phyloP scores from a whole-genome alignment of 148 eudicot species.

The Amaranthus palmeri region DNA sequence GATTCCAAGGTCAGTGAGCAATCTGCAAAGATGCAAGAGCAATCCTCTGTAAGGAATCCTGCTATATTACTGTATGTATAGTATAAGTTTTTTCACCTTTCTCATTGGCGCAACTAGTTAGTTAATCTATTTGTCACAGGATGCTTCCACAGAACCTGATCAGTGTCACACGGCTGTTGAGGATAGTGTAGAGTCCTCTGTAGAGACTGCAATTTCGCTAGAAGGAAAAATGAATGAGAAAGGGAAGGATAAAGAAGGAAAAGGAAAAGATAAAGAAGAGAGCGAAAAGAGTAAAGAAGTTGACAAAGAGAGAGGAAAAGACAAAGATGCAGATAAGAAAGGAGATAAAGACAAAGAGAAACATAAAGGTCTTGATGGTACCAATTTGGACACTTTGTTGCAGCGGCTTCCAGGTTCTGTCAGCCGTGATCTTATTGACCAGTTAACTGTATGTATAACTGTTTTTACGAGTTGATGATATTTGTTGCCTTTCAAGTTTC shows the following conservation, averaged over 20 bases:
- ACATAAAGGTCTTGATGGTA: conserved; percentile 74
- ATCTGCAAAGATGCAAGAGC: conserved; percentile 66
- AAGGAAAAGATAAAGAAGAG: conserved; percentile 74
- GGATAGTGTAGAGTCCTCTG: conserved; percentile 47
- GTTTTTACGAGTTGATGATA: neutral
- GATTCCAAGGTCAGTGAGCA: conserved; percentile 75
- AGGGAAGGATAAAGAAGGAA: conserved; percentile 50
- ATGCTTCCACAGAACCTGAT: conserved; percentile 55
- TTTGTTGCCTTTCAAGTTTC: neutral
- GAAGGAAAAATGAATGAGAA: conserved; percentile 50
- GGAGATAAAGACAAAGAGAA: conserved; percentile 82
- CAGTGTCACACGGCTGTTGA: conserved; percentile 47
- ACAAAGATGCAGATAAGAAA: conserved; percentile 62
- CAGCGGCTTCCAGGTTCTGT: conserved; percentile 96
- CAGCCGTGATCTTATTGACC: conserved; percentile 97
- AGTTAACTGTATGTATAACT: conserved; percentile 56
- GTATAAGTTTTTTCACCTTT: neutral
- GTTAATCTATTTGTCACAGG: conserved; percentile 38
- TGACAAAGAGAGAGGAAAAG: conserved; percentile 83
- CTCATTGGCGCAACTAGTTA: neutral
- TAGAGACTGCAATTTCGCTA: conserved; percentile 46
- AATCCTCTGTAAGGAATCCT: conserved; percentile 48
- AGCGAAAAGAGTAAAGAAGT: conserved; percentile 57
- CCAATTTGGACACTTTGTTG: conserved; percentile 71
- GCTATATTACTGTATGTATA: neutral